Base-by-base conservation (phyloP, 2,329 filamentous ascomycete genomes). In the Fonsecaea multimorphosa region DNA sequence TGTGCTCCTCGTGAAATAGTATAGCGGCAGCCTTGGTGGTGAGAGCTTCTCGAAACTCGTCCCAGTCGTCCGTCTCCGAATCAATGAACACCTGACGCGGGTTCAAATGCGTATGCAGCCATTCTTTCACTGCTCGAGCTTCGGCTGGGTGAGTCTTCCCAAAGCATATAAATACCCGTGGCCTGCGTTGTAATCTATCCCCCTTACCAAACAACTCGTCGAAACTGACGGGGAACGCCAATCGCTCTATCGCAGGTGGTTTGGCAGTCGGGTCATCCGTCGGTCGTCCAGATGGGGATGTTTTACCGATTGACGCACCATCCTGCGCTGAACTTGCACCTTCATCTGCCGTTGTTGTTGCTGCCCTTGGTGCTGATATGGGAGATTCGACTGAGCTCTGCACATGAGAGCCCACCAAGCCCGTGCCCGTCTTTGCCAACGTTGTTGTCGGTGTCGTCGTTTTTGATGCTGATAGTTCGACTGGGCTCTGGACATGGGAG, bases 141-240 rank as follows among this genome's bases (percentile, higher is more conserved):
- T 70, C 67, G n/a, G 32, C 24, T 29, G 62, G 67, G 38, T 62
- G 51, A 29, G 64, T 55, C 24, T 52, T 22, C 6, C 55, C 63
- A 61, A 70, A 70, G 24, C 67, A 51, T 34, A 70, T 67, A 40
- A 63, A 68, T 16, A 70, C 53, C 36, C 53, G 58, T 7, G 32
- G 58, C 49, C 49, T 56, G 34, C 32, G 56, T 29, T 36, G 56
- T 19, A 49, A 53, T 38, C 24, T 46, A 16, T 61, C 59, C 27
- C 29, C 38, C 2, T 16, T 29, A 24, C 32, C 24, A 34, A 56
- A 14, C 9, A 68, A 29, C 14, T 56, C 27, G 8, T 63, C 56
- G 24, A 65, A 46, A 52, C 53, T 58, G 19, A 52, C 63, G 4
- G 44, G 27, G 36, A 53, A 59, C 9, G 34, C n/a, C 19, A 40